A percentile compares a stretch with the other conserved stretches of the same genome.
Conservation (phyloP, 176 grass and related monocot species). For the Phyllostachys edulis region DNA sequence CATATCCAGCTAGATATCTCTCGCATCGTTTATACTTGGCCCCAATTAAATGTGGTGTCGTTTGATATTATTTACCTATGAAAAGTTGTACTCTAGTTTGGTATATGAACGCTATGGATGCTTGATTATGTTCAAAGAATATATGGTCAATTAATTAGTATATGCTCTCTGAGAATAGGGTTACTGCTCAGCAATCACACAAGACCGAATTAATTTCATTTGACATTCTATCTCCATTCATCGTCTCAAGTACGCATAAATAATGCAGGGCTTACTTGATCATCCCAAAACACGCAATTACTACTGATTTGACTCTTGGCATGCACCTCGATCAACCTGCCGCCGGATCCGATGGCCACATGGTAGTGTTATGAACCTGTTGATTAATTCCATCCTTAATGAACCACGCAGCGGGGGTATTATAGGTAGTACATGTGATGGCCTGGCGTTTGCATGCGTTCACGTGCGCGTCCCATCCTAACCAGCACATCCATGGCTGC, state of each 20-base stretch:
- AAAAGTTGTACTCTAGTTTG: slow-evolving; percentile 22
- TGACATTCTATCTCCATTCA: neutral
- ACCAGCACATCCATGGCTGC: slow-evolving; percentile 11
- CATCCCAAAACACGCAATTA: slow-evolving; percentile 21
- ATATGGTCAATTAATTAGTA: slow-evolving; percentile 12
- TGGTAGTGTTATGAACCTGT: no score
- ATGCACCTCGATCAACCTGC: no score
- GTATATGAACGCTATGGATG: slow-evolving; percentile 16
- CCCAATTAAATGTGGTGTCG: neutral
- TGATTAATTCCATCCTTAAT: no score
- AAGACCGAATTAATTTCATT: neutral
- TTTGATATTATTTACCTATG: slow-evolving; percentile 16
- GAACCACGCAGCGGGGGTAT: no score
- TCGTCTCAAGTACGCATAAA: slow-evolving; percentile 14
- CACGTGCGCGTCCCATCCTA: slow-evolving; percentile 46
- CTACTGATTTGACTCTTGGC: slow-evolving; percentile 18
- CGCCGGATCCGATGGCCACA: neutral
- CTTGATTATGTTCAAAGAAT: slow-evolving; percentile 34
- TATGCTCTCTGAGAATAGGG: neutral
- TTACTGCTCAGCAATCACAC: neutral
- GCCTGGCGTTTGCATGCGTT: slow-evolving; percentile 18
- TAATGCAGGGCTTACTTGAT: neutral
- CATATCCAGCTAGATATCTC: slow-evolving; percentile 46
- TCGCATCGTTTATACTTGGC: slow-evolving; percentile 8
- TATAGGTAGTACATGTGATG: slow-evolving; percentile 4